These are phyloP conservation scores for Paecilomyces fulvus DNA, from an alignment of 2,329 filamentous ascomycete genomes.

Conservation along the genomic window DNA sequence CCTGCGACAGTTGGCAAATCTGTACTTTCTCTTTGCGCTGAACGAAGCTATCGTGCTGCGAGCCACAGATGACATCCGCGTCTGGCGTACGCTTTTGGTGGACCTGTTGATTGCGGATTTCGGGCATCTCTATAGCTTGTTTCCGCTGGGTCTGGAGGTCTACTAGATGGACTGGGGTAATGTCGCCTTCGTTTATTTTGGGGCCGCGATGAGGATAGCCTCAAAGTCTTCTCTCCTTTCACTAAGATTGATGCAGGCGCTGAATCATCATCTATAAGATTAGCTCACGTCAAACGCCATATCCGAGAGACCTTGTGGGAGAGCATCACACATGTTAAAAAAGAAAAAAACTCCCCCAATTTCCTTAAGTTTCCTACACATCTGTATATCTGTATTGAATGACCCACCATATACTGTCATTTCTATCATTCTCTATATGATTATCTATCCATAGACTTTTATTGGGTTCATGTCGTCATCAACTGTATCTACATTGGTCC, in stretches of 20 bases:
- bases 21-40: conserved; percentile 68
- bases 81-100: conserved; percentile 62
- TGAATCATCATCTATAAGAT: neutral
- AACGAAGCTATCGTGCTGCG: conserved; percentile 71
- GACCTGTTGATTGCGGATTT: conserved; percentile 66
- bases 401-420: neutral
- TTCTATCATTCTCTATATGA: neutral
- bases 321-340: neutral
- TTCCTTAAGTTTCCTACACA: neutral
- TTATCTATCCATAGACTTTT: neutral
- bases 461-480: neutral
- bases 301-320: neutral
- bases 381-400: neutral
- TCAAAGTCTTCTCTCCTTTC: conserved; percentile 19
- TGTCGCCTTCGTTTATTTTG: conserved; percentile 61
- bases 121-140: conserved; percentile 63
- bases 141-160: conserved; percentile 49
- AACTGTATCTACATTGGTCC: neutral
- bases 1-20: conserved; percentile 66
- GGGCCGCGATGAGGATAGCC: conserved; percentile 50
- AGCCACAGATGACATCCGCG: conserved; percentile 55
- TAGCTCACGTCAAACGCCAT: neutral
- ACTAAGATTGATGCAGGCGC: neutral
- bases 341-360: neutral
- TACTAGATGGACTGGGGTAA: conserved; percentile 65